These are phyloP conservation scores for Farysia itapuensis DNA, from an alignment of 1,284 basidiomycete genomes.

Conservation along the genomic window DNA sequence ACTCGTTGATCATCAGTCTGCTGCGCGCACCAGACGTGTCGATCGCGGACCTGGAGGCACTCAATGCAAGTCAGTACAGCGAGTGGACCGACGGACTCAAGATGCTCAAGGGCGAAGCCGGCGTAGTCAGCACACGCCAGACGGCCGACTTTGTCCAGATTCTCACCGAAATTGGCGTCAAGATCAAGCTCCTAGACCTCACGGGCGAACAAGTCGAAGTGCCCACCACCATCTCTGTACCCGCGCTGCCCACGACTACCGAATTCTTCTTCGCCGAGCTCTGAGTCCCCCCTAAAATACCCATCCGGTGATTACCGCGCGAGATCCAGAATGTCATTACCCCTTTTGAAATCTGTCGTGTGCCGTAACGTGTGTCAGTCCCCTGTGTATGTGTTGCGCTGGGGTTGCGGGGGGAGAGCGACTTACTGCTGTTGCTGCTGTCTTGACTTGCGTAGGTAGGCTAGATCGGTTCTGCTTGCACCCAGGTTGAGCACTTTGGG, in stretches of 20 bases:
- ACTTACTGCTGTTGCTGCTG: constrained; percentile 42
- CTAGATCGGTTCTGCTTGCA: constrained; percentile 59
- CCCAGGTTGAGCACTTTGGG: constrained; percentile 98
- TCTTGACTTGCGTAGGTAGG: constrained; percentile 48
- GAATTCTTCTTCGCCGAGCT: constrained; percentile 55
- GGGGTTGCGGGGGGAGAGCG: too few species aligned
- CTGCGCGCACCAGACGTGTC: constrained; percentile 52
- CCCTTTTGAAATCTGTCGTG: constrained; percentile 32
- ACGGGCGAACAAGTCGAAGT: constrained; percentile 51
- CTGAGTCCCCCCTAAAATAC: constrained; percentile 4
- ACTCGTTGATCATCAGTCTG: constrained; percentile 35
- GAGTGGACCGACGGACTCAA: constrained; percentile 96
- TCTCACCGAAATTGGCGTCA: constrained; percentile 88
- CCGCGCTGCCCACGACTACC: constrained; percentile 43
- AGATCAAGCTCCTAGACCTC: constrained; percentile 78
- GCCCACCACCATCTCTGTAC: constrained; percentile 28
- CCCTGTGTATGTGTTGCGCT: too few species aligned
- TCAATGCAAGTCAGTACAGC: constrained; percentile 80
- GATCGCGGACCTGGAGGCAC: constrained; percentile 83
- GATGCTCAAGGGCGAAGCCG: constrained; percentile 64
- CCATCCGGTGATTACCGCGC: too few species aligned
- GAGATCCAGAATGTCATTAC: too few species aligned
- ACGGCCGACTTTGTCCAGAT: constrained; percentile 52
- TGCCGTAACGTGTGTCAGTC: too few species aligned
- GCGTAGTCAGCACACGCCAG: constrained; percentile 48